Base-by-base conservation (phyloP, 129 eudicot species). In the Chrysanthemum lavandulifolium region DNA sequence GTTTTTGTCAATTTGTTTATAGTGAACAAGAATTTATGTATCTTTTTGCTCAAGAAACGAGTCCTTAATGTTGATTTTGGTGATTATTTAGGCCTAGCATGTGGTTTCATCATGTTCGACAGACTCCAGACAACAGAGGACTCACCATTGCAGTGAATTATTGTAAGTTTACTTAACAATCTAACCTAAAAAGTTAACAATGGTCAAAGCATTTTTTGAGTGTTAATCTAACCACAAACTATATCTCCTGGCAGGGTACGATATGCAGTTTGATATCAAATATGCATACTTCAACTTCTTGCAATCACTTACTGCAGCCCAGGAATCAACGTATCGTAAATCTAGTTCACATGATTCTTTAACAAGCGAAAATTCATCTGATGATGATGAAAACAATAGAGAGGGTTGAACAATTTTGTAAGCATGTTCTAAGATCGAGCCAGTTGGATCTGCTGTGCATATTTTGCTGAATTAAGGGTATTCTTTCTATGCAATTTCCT, bases 41-140 rank as follows among this genome's bases (percentile, higher is more conserved):
- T 40, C 47, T 14, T 53, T 14, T 14, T 53, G 58, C 2, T 48
- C 29, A 53, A 69, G 31, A 69, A 15, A 69, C 3, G 2, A 10
- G 65, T 18, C 19, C 4, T 60, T 47, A 69, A 19, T 21, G 12
- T 69, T 61, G 69, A 60, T 13, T 62, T 61, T 70, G 81, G 52
- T 69, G 65, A 53, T 82, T 73, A 13, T 88, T 88, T 82, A 94
- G 99, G 97, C 99, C 99, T 2, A 94, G 99, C 78, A 88, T 94
- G 99, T 94, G 99, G 99, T 94, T 90, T 81, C 99, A 94, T 83
- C 95, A 94, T 74, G 99, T 94, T 61, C 82, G 87, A 70, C 99
- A 94, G 81, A 83, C 81, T 77, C 91, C 96, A 45, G 91, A 86
- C 54, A 79, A 61, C 43, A 67, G 86, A 53, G 93, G 96, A 73